Evolutionary conservation across 257 asterid species (phyloP).

Genomic region (Solanum gandarillasii): DNA sequence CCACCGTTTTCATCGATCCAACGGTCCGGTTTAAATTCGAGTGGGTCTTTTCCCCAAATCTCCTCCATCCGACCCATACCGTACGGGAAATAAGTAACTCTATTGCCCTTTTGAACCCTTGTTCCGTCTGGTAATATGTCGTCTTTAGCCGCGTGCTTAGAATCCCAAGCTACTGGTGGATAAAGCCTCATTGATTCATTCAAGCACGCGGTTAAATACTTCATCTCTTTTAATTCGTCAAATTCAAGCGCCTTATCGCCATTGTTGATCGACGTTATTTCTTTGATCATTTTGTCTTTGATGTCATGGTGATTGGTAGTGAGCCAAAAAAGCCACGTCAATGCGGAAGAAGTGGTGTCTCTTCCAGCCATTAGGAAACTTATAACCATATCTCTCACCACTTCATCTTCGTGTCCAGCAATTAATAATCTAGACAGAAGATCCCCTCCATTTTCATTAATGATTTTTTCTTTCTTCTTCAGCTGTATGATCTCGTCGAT

Average conservation of each 20-base stretch:
- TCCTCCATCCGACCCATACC: constrained; percentile 14
- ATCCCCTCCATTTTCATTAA: not conserved
- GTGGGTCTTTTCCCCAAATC: constrained; percentile 10
- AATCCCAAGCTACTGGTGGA: constrained; percentile 94
- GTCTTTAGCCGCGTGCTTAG: constrained; percentile 8
- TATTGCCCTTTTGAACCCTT: not conserved
- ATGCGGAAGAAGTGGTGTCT: not conserved
- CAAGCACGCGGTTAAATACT: constrained; percentile 40
- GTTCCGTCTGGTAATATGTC: constrained; percentile 80
- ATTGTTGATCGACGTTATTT: not conserved
- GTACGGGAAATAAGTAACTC: not conserved
- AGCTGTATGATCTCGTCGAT: not conserved
- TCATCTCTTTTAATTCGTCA: constrained; percentile 29
- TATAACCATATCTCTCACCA: constrained; percentile 10
- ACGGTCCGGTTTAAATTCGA: constrained; percentile 14
- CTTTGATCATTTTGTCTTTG: not conserved
- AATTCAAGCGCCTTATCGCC: not conserved
- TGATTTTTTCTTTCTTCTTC: not conserved
- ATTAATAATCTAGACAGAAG: not conserved
- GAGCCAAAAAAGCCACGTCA: not conserved
- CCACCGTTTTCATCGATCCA: constrained; percentile 3
- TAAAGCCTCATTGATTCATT: constrained; percentile 77
- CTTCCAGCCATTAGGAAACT: constrained; percentile 6
- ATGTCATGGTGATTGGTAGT: not conserved
- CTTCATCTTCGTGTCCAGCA: not conserved